These are phyloP conservation scores for Diutina neorugosa DNA, from an alignment of 1,139 yeast species.

Conservation along the genomic window DNA sequence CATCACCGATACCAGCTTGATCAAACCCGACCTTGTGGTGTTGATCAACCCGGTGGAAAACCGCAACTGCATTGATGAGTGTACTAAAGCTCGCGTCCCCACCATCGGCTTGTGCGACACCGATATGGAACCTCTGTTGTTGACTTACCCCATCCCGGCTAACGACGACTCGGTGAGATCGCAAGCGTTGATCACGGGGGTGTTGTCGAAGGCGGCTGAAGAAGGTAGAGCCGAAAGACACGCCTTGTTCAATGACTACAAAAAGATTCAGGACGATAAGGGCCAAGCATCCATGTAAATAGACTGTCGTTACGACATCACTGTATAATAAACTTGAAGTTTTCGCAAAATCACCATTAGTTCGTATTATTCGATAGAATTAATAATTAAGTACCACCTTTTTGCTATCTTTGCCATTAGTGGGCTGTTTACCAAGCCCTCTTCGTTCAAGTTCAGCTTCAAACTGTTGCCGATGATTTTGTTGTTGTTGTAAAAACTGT, in stretches of 20 bases:
- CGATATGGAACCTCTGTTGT: conserved; percentile 78
- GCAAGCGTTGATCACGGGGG: conserved; percentile 67
- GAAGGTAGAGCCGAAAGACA: conserved; percentile 51
- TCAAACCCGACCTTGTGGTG: conserved; percentile 84
- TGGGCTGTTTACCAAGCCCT: not conserved
- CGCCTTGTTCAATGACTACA: not conserved
- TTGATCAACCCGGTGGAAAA: conserved; percentile 83
- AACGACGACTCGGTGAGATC: conserved; percentile 90
- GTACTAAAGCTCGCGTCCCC: conserved; percentile 74
- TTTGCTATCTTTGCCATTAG: not conserved
- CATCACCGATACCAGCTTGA: conserved; percentile 31
- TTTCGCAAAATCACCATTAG: not conserved
- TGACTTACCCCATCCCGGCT: conserved; percentile 92
- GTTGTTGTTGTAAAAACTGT: not conserved
- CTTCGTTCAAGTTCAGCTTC: not conserved
- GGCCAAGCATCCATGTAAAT: conserved; percentile 2
- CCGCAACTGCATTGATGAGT: conserved; percentile 71
- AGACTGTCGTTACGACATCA: not conserved
- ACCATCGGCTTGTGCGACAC: conserved; percentile 92
- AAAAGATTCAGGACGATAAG: not conserved
- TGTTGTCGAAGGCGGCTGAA: conserved; percentile 76
- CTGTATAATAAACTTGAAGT: not conserved
- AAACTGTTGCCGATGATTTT: not conserved
- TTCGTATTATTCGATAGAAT: not conserved
- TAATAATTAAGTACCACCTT: not conserved